Percentiles rank a stretch among this genome's conserved stretches.
Evolutionary conservation across 2,329 filamentous ascomycete genomes (phyloP).

Genomic region (Myriosclerotinia scirpicola): DNA sequence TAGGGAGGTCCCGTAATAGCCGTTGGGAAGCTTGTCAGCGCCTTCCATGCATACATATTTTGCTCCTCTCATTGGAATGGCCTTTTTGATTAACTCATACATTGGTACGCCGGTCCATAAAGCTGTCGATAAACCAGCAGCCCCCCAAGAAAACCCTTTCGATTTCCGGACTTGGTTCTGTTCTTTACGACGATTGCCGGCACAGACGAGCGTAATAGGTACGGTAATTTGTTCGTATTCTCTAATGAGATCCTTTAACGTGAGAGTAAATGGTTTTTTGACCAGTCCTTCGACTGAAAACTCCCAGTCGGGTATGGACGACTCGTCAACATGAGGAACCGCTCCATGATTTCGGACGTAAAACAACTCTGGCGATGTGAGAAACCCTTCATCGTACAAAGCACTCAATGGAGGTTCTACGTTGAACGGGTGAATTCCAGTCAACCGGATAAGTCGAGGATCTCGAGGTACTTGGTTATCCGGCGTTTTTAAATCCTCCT

Average conservation of each 20-base stretch:
- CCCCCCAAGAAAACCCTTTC: slow-evolving; percentile 92
- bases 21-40: slow-evolving; percentile 83
- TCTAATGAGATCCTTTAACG: slow-evolving; percentile 67
- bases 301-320: slow-evolving; percentile 74
- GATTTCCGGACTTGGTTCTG: slow-evolving; percentile 89
- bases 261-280: slow-evolving; percentile 70
- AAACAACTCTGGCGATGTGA: slow-evolving; percentile 84
- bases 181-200: slow-evolving; percentile 88
- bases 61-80: slow-evolving; percentile 67
- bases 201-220: slow-evolving; percentile 86
- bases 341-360: slow-evolving; percentile 90
- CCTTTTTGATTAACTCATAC: slow-evolving; percentile 66
- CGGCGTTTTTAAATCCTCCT: slow-evolving; percentile 79
- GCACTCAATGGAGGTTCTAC: slow-evolving; percentile 79
- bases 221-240: slow-evolving; percentile 81
- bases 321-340: slow-evolving; percentile 73
- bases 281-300: slow-evolving; percentile 84
- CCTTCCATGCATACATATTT: slow-evolving; percentile 90
- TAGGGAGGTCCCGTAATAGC: slow-evolving; percentile 82
- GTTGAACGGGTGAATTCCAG: slow-evolving; percentile 89
- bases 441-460: slow-evolving; percentile 77
- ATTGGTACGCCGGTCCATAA: slow-evolving; percentile 83
- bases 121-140: slow-evolving; percentile 82
- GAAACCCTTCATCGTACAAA: slow-evolving; percentile 76
- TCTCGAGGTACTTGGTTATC: slow-evolving; percentile 80